These are phyloP conservation scores for Isatis lusitanica DNA, from an alignment of 441 rosid genomes.

Conservation along the genomic window DNA sequence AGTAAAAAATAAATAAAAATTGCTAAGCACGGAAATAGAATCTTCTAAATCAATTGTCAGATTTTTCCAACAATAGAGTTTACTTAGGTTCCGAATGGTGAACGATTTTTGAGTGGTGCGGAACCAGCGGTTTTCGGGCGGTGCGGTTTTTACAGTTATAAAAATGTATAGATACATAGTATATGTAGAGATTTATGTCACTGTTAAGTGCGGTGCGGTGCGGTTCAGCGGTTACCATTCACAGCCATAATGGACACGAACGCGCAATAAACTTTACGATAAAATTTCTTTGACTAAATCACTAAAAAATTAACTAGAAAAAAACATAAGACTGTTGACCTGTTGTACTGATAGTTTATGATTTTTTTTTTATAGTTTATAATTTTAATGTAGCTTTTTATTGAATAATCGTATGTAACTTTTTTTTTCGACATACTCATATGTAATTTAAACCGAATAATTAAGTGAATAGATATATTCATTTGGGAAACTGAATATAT, in stretches of 20 bases:
- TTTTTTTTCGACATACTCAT: too few species aligned
- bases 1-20: background rate
- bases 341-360: background rate
- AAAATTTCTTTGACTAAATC: background rate
- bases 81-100: too few species aligned
- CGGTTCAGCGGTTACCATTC: too few species aligned
- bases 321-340: background rate
- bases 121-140: too few species aligned
- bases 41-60: conserved; percentile 38
- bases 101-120: too few species aligned
- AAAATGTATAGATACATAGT: too few species aligned
- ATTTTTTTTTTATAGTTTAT: background rate
- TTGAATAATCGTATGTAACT: background rate
- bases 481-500: conserved; percentile 12
- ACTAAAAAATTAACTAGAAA: background rate
- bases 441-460: background rate
- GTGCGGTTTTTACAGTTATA: too few species aligned
- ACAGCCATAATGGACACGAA: conserved; percentile 13
- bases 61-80: conserved; percentile 11
- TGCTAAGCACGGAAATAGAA: conserved; percentile 32
- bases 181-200: too few species aligned
- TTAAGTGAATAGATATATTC: background rate
- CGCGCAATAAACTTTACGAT: background rate
- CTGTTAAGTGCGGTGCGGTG: too few species aligned
- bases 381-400: background rate